phyloP scores from a whole-genome alignment of 495 filamentous ascomycete species.

The Penicillium flavigenum region DNA sequence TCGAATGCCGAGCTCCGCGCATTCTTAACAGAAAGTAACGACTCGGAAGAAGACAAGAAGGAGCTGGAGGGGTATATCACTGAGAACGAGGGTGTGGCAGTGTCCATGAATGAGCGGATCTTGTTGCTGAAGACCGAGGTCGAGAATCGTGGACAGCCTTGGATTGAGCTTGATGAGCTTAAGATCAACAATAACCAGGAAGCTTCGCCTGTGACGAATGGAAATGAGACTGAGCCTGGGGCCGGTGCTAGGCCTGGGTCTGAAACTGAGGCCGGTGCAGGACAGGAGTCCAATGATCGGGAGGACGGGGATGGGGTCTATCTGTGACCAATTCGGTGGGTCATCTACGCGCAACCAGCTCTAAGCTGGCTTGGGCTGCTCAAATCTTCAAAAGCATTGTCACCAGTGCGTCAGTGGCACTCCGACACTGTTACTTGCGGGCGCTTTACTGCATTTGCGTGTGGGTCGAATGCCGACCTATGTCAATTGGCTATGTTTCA shows the following conservation, averaged over 20 bases:
- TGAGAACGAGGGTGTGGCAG: slow-evolving; percentile 76
- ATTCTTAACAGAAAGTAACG: slow-evolving; percentile 52
- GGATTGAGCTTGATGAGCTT: slow-evolving; percentile 56
- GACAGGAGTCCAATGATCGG: slow-evolving; percentile 13
- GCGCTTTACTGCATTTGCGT: not conserved
- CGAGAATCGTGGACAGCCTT: slow-evolving; percentile 68
- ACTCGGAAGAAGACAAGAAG: slow-evolving; percentile 64
- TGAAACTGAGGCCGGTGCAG: slow-evolving; percentile 1
- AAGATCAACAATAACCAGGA: slow-evolving; percentile 21
- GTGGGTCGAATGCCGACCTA: slow-evolving; percentile 4
- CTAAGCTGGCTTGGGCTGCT: not conserved
- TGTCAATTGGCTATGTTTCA: slow-evolving; percentile 7
- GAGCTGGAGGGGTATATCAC: slow-evolving; percentile 41
- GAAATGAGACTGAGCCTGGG: slow-evolving; percentile 23
- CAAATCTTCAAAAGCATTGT: not conserved
- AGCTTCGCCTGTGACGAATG: slow-evolving; percentile 26
- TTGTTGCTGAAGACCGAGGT: slow-evolving; percentile 68
- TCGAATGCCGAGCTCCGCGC: slow-evolving; percentile 71
- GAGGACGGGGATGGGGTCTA: slow-evolving; percentile 64
- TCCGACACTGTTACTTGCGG: not conserved
- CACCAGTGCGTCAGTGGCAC: not conserved
- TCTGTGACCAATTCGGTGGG: slow-evolving; percentile 44
- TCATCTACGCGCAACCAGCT: not conserved
- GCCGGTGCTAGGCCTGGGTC: slow-evolving; percentile 31
- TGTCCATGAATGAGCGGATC: slow-evolving; percentile 71